These are phyloP conservation scores for Gigaspora rosea DNA, from an alignment of 192 early-diverging fungal genomes.

Conservation along the genomic window DNA sequence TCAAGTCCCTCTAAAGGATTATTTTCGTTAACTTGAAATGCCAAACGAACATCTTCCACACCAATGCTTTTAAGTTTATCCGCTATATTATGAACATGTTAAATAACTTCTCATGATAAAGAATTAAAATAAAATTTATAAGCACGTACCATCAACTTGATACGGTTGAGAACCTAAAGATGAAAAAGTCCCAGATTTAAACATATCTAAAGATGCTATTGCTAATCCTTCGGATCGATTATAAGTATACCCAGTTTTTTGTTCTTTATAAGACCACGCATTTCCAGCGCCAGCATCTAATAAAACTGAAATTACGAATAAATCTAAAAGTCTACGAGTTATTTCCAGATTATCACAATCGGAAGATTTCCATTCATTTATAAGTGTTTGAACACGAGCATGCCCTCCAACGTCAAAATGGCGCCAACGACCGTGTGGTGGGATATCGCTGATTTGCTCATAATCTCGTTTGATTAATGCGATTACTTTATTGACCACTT, in stretches of 20 bases:
- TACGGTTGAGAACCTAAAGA: constrained; percentile 52
- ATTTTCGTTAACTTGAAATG: constrained; percentile 76
- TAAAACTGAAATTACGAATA: constrained; percentile 87
- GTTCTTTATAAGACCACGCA: constrained; percentile 73
- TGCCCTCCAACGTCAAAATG: constrained; percentile 71
- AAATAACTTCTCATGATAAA: not conserved
- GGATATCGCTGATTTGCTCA: constrained; percentile 62
- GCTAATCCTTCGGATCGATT: constrained; percentile 85
- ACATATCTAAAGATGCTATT: constrained; percentile 83
- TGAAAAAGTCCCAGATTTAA: constrained; percentile 78
- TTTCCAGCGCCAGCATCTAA: constrained; percentile 92
- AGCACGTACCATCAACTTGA: constrained; percentile 70
- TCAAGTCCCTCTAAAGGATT: constrained; percentile 83
- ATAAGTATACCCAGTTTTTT: constrained; percentile 46
- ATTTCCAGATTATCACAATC: constrained; percentile 50
- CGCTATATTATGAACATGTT: constrained; percentile 37
- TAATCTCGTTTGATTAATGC: constrained; percentile 75
- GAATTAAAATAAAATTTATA: constrained; percentile 12
- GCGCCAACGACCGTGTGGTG: constrained; percentile 86
- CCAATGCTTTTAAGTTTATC: constrained; percentile 55
- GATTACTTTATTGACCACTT: constrained; percentile 69
- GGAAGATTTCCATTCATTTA: constrained; percentile 43
- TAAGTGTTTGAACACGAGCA: constrained; percentile 51
- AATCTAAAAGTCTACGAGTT: constrained; percentile 74
- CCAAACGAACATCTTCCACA: constrained; percentile 50